Percentiles rank a stretch among this genome's conserved stretches.
phyloP scores from a whole-genome alignment of 805 yeast genomes.

The Saccharomyces paradoxus region DNA sequence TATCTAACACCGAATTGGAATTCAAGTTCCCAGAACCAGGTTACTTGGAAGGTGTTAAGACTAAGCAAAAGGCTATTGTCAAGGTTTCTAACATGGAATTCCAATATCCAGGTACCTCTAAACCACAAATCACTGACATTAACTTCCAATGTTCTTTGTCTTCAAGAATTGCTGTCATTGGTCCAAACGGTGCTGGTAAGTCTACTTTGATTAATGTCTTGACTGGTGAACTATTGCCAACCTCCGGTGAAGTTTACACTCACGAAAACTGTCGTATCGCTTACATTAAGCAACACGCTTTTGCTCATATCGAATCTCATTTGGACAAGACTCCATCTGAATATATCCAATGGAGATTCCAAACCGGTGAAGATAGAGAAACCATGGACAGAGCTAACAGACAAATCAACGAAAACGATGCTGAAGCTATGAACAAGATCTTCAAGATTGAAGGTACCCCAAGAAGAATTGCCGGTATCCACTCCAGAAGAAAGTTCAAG shows the following conservation, averaged over 20 bases:
- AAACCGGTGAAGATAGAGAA: constrained; percentile 99
- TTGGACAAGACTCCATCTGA: constrained; percentile 99
- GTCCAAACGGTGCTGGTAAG: constrained; percentile 99
- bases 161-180: constrained; percentile 99
- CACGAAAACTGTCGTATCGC: constrained; percentile 99
- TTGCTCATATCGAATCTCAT: constrained; percentile 97
- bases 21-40: constrained; percentile 99
- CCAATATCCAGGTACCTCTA: constrained; percentile 98
- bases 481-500: constrained; percentile 98
- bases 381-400: constrained; percentile 99
- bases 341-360: constrained; percentile 99
- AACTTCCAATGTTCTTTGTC: constrained; percentile 98
- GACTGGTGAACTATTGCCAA: constrained; percentile 99
- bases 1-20: constrained; percentile 95
- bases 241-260: constrained; percentile 96
- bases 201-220: constrained; percentile 96
- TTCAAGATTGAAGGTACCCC: constrained; percentile 98
- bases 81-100: constrained; percentile 94
- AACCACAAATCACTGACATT: constrained; percentile 87
- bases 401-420: constrained; percentile 94
- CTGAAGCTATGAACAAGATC: constrained; percentile 97
- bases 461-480: constrained; percentile 92
- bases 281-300: constrained; percentile 99
- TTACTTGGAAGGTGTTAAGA: constrained; percentile 99
- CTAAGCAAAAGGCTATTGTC: constrained; percentile 99